These are phyloP conservation scores for Sporopachydermia quercuum DNA, from an alignment of 805 yeast species.

Conservation along the genomic window DNA sequence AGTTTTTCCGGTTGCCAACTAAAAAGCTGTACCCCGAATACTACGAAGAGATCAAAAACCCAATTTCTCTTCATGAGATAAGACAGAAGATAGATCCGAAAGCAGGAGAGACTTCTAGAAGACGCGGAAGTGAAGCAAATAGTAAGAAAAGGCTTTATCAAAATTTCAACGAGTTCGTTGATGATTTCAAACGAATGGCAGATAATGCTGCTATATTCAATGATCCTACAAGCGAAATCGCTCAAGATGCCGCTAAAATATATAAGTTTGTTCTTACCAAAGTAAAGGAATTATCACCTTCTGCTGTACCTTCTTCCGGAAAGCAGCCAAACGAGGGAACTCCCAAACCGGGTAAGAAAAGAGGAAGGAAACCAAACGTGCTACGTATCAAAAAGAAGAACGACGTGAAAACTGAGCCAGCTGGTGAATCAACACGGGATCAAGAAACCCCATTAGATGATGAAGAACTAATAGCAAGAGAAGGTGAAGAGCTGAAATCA, in stretches of 20 bases:
- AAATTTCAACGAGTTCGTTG: slow-evolving; percentile 26
- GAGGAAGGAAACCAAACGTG: slow-evolving; percentile 6
- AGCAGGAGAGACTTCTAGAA: slow-evolving; percentile 6
- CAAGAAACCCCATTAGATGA: slow-evolving; percentile 2
- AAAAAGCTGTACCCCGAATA: slow-evolving; percentile 70
- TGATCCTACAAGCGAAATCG: slow-evolving; percentile 50
- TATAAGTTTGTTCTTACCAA: slow-evolving; percentile 40
- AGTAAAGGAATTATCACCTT: slow-evolving; percentile 20
- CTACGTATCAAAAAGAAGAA: slow-evolving; percentile 8
- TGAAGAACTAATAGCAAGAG: slow-evolving; percentile 2
- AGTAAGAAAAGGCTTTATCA: slow-evolving; percentile 21
- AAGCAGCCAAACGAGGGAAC: too few relatives aligned
- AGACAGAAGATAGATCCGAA: slow-evolving; percentile 27
- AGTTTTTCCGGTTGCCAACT: slow-evolving; percentile 61
- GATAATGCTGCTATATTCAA: slow-evolving; percentile 63
- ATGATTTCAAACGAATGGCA: slow-evolving; percentile 53
- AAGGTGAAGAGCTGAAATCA: slow-evolving; percentile 1
- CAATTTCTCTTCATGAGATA: slow-evolving; percentile 60
- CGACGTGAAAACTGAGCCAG: slow-evolving; percentile 8
- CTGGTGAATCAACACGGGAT: background rate
- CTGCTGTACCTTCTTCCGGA: background rate
- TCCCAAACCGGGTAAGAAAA: slow-evolving; percentile 4
- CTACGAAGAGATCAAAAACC: slow-evolving; percentile 45
- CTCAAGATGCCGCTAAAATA: slow-evolving; percentile 45
- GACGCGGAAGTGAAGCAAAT: slow-evolving; percentile 14